Conservation (phyloP, 1,284 basidiomycete species). For the Melampsora abietis-canadensis region DNA sequence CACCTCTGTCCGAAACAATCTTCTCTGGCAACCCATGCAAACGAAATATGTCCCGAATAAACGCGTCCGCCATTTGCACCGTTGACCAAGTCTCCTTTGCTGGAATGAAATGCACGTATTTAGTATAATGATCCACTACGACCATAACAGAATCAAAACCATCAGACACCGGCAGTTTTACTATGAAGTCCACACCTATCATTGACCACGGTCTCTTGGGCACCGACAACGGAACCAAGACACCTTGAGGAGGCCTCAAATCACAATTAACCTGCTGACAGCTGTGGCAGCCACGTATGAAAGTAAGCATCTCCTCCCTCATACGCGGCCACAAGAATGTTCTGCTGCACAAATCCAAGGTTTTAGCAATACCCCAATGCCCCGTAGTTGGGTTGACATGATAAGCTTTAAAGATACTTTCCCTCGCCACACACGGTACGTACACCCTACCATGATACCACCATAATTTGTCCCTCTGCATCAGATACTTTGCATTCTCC, state of each 20-base stretch:
- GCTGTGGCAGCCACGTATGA: background rate
- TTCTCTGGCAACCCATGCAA: conserved; percentile 21
- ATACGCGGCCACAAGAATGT: conserved; percentile 12
- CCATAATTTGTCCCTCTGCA: background rate
- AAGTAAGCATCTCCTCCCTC: conserved; percentile 1
- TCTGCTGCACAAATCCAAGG: background rate
- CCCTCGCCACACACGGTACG: background rate
- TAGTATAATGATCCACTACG: conserved; percentile 56
- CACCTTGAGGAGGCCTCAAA: conserved; percentile 48
- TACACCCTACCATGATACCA: background rate
- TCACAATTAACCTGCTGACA: conserved; percentile 6
- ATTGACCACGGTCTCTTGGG: conserved; percentile 54
- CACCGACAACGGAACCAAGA: conserved; percentile 54
- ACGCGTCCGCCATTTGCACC: background rate
- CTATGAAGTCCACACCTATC: conserved; percentile 59
- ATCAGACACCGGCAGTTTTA: conserved; percentile 54
- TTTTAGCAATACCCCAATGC: background rate
- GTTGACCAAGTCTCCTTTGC: background rate
- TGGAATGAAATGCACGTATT: conserved; percentile 54
- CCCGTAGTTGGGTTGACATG: background rate
- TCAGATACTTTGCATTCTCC: no score
- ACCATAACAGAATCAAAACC: conserved; percentile 56
- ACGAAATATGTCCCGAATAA: conserved; percentile 4
- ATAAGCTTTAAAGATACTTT: background rate
- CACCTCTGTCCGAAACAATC: background rate